phyloP scores from a whole-genome alignment of 2,329 filamentous ascomycete species.

The Hymenoscyphus infarciens region DNA sequence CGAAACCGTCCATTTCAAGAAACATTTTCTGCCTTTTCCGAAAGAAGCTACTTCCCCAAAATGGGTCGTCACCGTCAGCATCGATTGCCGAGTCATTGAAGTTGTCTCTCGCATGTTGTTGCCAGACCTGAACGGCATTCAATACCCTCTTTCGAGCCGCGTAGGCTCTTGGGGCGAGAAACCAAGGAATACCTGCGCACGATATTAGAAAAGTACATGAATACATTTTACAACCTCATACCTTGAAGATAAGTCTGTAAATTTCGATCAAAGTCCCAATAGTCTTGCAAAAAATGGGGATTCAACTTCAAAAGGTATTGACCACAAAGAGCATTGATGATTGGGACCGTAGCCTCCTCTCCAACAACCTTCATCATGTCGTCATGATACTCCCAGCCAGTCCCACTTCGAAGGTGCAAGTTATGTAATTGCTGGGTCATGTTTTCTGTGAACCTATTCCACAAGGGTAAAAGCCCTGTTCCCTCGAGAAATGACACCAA shows the following conservation, averaged over 20 bases:
- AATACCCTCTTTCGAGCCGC: not conserved
- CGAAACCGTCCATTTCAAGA: constrained; percentile 5
- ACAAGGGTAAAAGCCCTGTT: not conserved
- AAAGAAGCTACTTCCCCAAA: constrained; percentile 3
- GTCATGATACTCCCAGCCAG: not conserved
- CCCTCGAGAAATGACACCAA: not conserved
- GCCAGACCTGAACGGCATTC: not conserved
- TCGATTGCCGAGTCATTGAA: not conserved
- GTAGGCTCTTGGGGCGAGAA: constrained; percentile 1
- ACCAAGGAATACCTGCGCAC: constrained; percentile 1
- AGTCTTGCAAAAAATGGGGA: constrained; percentile 1
- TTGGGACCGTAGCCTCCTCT: not conserved
- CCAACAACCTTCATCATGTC: not conserved
- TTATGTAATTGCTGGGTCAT: not conserved
- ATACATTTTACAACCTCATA: not conserved
- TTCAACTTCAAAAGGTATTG: not conserved
- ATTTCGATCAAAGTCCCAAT: constrained; percentile 3
- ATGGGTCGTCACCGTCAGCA: not conserved
- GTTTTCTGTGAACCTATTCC: not conserved
- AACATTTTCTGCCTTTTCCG: constrained; percentile 4
- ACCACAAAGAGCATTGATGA: not conserved
- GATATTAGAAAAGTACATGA: not conserved
- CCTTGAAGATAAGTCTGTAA: constrained; percentile 4
- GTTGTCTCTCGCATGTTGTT: not conserved
- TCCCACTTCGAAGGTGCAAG: not conserved